Evolutionary conservation across 2,329 filamentous ascomycete species (phyloP).

Genomic region (Zarea fungicola): DNA sequence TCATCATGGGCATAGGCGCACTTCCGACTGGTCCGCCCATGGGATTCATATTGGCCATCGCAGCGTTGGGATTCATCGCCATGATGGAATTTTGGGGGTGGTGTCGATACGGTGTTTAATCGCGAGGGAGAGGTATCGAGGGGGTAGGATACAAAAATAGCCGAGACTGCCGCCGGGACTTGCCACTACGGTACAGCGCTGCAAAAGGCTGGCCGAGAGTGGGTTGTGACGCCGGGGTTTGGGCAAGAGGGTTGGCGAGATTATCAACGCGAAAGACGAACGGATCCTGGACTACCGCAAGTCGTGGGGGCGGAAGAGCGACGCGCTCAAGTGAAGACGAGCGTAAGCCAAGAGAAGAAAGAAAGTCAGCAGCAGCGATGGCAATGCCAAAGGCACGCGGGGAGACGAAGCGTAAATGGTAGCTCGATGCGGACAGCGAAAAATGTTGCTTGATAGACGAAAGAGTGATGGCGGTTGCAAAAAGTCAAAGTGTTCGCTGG

Average conservation of each 20-base stretch:
- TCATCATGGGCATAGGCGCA: conserved; percentile 61
- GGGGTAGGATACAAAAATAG: conserved; percentile 19
- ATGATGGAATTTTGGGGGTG: conserved; percentile 16
- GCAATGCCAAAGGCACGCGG: background rate
- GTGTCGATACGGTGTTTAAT: background rate
- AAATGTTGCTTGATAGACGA: background rate
- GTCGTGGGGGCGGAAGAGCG: conserved; percentile 1
- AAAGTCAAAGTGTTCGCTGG: conserved; percentile 8
- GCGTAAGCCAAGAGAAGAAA: background rate
- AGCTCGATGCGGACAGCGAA: background rate
- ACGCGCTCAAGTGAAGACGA: conserved; percentile 1
- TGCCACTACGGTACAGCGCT: conserved; percentile 29
- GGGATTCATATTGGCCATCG: conserved; percentile 65
- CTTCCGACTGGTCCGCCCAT: conserved; percentile 63
- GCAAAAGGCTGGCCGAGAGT: conserved; percentile 27
- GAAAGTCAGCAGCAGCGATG: background rate
- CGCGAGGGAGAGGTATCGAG: conserved; percentile 14
- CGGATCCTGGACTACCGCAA: background rate
- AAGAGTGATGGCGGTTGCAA: conserved; percentile 7
- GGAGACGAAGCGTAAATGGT: background rate
- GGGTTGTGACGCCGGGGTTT: conserved; percentile 25
- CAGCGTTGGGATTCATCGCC: conserved; percentile 54
- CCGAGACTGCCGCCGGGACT: conserved; percentile 27
- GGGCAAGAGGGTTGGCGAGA: conserved; percentile 2
- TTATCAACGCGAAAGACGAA: background rate